Base-by-base conservation (phyloP, 768 basidiomycete species). In the Termitomyces sp. region DNA sequence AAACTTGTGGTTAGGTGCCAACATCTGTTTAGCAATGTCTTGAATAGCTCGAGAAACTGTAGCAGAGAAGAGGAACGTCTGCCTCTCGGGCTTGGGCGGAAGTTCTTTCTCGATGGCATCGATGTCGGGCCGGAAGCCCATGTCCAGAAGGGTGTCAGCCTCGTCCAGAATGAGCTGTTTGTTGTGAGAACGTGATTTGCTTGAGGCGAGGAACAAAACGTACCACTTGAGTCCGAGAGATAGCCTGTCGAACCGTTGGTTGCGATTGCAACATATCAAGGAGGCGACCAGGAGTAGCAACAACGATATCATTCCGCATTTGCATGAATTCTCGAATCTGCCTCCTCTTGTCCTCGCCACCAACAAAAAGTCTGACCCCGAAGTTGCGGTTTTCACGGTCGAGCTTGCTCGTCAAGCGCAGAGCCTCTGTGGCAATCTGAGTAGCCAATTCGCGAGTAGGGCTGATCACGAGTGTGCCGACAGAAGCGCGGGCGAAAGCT, bases 51-150 rank as follows among this genome's bases (percentile, higher is more conserved):
- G 75, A 0, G 89, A 86, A 33, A 95, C 84, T 2, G 93, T 95
- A 22, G 94, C 94, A 13, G 90, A 92, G 72, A 96, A 94, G 53
- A 98, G 76, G 73, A 96, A 87, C 0, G 94, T 96, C 65, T 95
- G 94, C n/a, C 93, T 84, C 50, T 82, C 66, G 0, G 86, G 81
- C 1, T 71, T 62, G 18, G 73, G 72, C 7, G 88, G 86, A n/a
- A 95, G 75, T 63, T 75, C 78, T 4, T 73, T 64, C 27, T 79
- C 69, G 61, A 96, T 92, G 1, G 79, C 82, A 20, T 89, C 83
- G 29, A 98, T 84, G 62, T 96, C 94, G 22, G 86, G 81, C 4
- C 88, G 81, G 81, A 96, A 97, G 60, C 94, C 94, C 87, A 94
- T 89, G 53, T 94, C 91, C 11, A 98, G 76, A 12, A 96, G 76